A percentile compares a stretch with the other conserved stretches of the same genome.
These are phyloP conservation scores for Hevea brasiliensis DNA, from an alignment of 345 rosid genomes.

Conservation along the genomic window DNA sequence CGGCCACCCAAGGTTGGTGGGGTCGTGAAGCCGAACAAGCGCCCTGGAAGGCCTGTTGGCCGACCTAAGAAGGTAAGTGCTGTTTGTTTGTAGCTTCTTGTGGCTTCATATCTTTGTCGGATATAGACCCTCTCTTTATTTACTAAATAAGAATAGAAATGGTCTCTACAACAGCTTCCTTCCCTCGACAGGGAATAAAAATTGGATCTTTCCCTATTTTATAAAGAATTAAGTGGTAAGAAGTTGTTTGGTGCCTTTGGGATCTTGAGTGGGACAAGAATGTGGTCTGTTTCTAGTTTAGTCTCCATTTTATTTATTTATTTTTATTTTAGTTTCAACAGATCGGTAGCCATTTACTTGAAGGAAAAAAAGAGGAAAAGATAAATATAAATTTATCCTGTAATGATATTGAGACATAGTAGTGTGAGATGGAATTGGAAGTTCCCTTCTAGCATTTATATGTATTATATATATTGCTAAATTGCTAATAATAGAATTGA, in stretches of 20 bases:
- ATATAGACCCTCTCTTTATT: not conserved
- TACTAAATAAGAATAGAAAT: not conserved
- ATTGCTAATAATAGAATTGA: not conserved
- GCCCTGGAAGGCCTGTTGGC: slow-evolving; percentile 53
- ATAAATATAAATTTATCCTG: too few relatives aligned
- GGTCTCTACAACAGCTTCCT: not conserved
- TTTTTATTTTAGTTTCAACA: not conserved
- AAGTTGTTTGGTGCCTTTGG: not conserved
- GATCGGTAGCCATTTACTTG: too few relatives aligned
- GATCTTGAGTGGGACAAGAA: not conserved
- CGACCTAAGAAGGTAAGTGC: slow-evolving; percentile 65
- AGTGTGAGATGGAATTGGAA: not conserved
- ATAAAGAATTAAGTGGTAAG: not conserved
- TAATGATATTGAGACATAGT: not conserved
- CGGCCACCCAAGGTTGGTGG: slow-evolving; percentile 50
- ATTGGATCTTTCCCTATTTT: not conserved
- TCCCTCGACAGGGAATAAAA: not conserved
- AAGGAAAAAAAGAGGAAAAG: too few relatives aligned
- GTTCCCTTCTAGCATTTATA: not conserved
- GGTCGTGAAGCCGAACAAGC: slow-evolving; percentile 25
- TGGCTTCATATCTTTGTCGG: not conserved
- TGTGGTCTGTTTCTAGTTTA: not conserved
- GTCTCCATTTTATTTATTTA: not conserved
- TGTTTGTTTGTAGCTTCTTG: not conserved
- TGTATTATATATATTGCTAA: not conserved